Evolutionary conservation across 1,284 basidiomycete species (phyloP).

Genomic region (Takashimella koratensis): DNA sequence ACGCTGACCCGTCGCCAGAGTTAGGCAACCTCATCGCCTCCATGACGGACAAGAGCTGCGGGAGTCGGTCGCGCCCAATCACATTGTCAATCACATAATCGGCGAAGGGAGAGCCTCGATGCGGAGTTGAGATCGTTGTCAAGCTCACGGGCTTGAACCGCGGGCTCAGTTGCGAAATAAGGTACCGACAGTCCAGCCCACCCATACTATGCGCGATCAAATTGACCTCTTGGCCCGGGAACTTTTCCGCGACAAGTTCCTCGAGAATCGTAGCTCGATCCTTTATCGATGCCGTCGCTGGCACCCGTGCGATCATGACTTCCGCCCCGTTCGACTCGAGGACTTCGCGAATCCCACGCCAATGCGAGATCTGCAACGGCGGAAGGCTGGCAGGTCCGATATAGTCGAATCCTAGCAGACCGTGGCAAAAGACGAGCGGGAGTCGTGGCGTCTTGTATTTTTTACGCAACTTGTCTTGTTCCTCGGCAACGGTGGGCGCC

Average conservation of each 20-base stretch:
- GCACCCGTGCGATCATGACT: constrained; percentile 85
- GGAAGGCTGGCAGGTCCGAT: constrained; percentile 38
- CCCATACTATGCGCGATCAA: constrained; percentile 96
- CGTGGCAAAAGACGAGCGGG: constrained; percentile 90
- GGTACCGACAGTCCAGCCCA: constrained; percentile 86
- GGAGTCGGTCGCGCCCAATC: constrained; percentile 55
- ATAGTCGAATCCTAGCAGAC: constrained; percentile 77
- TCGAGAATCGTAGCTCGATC: constrained; percentile 86
- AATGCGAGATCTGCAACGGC: constrained; percentile 76
- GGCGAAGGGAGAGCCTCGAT: constrained; percentile 88
- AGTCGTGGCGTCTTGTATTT: constrained; percentile 75
- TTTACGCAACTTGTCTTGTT: constrained; percentile 57
- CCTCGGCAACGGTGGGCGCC: constrained; percentile 55
- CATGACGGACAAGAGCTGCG: constrained; percentile 54
- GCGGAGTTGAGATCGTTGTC: constrained; percentile 89
- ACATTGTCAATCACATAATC: constrained; percentile 83
- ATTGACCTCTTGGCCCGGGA: constrained; percentile 77
- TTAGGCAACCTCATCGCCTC: constrained; percentile 67
- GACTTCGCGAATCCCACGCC: constrained; percentile 90
- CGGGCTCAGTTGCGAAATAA: constrained; percentile 54
- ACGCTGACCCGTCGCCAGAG: constrained; percentile 85
- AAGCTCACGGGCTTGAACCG: constrained; percentile 66
- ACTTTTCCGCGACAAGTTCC: constrained; percentile 69
- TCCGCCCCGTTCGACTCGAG: constrained; percentile 83
- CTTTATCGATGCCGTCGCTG: constrained; percentile 78